A percentile compares a stretch with the other conserved stretches of the same genome.
Conservation (phyloP, 2,329 filamentous ascomycete species). For the Claviceps purpurea region DNA sequence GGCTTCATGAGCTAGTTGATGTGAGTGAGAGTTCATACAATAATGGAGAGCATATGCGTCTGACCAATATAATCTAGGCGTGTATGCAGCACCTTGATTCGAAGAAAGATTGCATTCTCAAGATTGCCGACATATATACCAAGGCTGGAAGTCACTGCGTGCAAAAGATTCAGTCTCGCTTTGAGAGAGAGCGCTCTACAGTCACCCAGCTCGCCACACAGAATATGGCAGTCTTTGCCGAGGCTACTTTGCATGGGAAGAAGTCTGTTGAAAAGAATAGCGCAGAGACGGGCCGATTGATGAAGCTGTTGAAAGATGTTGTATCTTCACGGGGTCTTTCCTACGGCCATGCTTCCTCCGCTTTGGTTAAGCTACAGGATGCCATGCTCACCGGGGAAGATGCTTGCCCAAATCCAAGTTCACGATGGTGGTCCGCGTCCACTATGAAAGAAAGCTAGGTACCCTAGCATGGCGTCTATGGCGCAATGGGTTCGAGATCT, state of each 20-base stretch:
- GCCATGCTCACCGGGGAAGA: background rate
- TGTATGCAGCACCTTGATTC: constrained; percentile 2
- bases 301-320: background rate
- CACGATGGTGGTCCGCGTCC: background rate
- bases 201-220: background rate
- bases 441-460: background rate
- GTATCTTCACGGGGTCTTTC: constrained; percentile 1
- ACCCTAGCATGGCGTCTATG: background rate
- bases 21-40: background rate
- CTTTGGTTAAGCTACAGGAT: background rate
- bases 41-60: background rate
- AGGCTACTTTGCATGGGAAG: background rate
- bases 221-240: background rate
- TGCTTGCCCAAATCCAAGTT: no score
- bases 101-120: background rate
- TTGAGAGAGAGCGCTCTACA: constrained; percentile 1
- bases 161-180: constrained; percentile 5
- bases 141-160: constrained; percentile 5
- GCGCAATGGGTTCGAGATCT: background rate
- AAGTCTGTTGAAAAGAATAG: background rate
- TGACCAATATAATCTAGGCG: background rate
- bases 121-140: constrained; percentile 3
- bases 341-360: background rate
- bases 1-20: constrained; percentile 4
- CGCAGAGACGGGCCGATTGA: background rate